A percentile compares a stretch with the other conserved stretches of the same genome.
Evolutionary conservation across 495 filamentous ascomycete species (phyloP).

Genomic region (Pyrenula massariospora): DNA sequence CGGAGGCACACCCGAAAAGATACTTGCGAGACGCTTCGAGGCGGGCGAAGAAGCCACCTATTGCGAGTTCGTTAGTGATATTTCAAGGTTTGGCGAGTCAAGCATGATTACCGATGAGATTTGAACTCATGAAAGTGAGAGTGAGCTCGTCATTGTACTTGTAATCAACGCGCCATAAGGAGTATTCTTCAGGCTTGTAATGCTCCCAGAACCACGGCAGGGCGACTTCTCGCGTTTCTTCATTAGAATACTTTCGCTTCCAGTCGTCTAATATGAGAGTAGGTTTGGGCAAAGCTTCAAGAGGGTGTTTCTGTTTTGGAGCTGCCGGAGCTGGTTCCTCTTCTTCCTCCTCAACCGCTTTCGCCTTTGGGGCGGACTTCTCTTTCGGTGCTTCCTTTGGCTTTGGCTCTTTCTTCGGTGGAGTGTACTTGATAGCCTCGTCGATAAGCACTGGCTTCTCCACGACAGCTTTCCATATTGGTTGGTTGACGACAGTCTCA

Average conservation of each 20-base stretch:
- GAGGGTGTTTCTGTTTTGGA: constrained; percentile 92
- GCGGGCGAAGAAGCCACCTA: constrained; percentile 90
- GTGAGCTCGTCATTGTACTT: constrained; percentile 98
- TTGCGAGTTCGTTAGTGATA: not conserved
- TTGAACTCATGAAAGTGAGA: constrained; percentile 93
- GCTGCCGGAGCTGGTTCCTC: constrained; percentile 58
- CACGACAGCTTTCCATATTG: constrained; percentile 71
- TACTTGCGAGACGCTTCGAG: constrained; percentile 98
- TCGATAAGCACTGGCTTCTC: constrained; percentile 67
- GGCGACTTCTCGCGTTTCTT: constrained; percentile 68
- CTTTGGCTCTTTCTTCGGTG: constrained; percentile 82
- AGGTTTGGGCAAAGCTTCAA: constrained; percentile 73
- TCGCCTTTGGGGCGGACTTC: constrained; percentile 40
- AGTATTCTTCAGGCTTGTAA: constrained; percentile 85
- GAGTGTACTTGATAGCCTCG: constrained; percentile 70
- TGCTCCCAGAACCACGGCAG: constrained; percentile 99
- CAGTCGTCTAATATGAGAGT: constrained; percentile 82
- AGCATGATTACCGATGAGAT: constrained; percentile 60
- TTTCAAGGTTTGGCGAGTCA: not conserved
- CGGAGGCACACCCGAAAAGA: constrained; percentile 85
- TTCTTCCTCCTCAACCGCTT: constrained; percentile 51
- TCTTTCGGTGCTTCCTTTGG: constrained; percentile 40
- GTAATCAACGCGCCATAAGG: constrained; percentile 83
- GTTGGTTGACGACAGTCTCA: constrained; percentile 84
- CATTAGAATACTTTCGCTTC: constrained; percentile 99